These are phyloP conservation scores for Trametes pubescens DNA, from an alignment of 1,284 basidiomycete species.

Conservation along the genomic window DNA sequence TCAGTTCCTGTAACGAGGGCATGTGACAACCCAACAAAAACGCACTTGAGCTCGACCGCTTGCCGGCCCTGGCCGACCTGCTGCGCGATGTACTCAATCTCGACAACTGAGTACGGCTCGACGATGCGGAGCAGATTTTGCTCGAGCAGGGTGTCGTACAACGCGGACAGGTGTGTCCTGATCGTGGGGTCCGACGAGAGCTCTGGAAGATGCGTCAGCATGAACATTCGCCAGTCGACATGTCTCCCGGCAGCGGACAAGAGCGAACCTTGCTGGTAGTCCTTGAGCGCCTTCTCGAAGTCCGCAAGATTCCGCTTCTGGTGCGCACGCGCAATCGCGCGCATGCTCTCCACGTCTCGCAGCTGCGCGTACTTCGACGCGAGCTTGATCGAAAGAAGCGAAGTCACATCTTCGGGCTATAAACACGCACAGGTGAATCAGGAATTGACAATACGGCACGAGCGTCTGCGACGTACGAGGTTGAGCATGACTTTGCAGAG, in stretches of 20 bases:
- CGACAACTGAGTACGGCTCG: slow-evolving; percentile 94
- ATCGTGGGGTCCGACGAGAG: slow-evolving; percentile 95
- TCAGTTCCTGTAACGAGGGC: not conserved
- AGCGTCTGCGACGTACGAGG: slow-evolving; percentile 61
- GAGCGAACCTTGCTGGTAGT: slow-evolving; percentile 84
- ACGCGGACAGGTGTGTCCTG: slow-evolving; percentile 88
- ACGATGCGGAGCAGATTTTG: slow-evolving; percentile 95
- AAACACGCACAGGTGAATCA: slow-evolving; percentile 2
- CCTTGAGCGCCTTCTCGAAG: slow-evolving; percentile 88
- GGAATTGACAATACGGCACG: not conserved
- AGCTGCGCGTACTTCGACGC: slow-evolving; percentile 86
- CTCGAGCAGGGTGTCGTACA: slow-evolving; percentile 96
- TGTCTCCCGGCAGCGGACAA: not conserved
- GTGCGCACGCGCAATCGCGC: slow-evolving; percentile 93
- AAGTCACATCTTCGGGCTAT: slow-evolving; percentile 92
- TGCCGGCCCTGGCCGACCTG: slow-evolving; percentile 90
- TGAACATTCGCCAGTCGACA: not conserved
- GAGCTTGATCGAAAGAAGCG: slow-evolving; percentile 87
- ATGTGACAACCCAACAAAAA: slow-evolving; percentile 33
- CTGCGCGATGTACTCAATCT: slow-evolving; percentile 90
- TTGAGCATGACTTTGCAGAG: slow-evolving; percentile 99
- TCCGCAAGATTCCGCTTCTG: slow-evolving; percentile 89
- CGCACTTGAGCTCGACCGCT: slow-evolving; percentile 94
- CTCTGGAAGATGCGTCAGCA: slow-evolving; percentile 56
- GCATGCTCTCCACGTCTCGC: slow-evolving; percentile 94